These are phyloP conservation scores for Fragaria iinumae DNA, from an alignment of 306 rosid species.

Conservation along the genomic window DNA sequence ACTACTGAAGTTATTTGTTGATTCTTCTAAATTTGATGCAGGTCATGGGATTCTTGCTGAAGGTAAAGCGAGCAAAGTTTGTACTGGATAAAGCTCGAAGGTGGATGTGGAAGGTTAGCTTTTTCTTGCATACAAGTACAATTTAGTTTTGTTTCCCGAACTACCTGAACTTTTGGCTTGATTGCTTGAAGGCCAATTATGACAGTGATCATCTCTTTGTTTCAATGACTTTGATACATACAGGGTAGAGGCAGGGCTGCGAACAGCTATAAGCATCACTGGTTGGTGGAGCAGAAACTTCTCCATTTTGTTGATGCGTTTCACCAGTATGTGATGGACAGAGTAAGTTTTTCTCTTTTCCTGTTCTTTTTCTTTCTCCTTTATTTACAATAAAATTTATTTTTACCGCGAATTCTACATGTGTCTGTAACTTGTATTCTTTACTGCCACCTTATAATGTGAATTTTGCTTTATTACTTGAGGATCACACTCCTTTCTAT, in stretches of 20 bases:
- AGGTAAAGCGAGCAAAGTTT: conserved; percentile 94
- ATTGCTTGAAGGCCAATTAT: conserved; percentile 13
- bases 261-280: conserved; percentile 64
- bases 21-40: conserved; percentile 27
- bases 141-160: neutral
- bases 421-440: neutral
- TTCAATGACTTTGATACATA: conserved; percentile 24
- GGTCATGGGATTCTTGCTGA: conserved; percentile 94
- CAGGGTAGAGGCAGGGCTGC: conserved; percentile 71
- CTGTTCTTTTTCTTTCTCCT: neutral
- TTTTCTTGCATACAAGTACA: neutral
- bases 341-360: conserved; percentile 43
- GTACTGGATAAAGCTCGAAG: conserved; percentile 92
- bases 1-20: neutral
- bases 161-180: neutral
- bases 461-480: neutral
- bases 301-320: conserved; percentile 99
- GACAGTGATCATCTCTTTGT: conserved; percentile 17
- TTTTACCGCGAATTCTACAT: no score
- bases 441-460: neutral
- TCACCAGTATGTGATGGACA: conserved; percentile 98
- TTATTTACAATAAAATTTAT: neutral
- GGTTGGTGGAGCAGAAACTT: conserved; percentile 97
- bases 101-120: conserved; percentile 94
- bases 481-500: neutral